These are phyloP conservation scores for Aspergillus pseudoviridinutans DNA, from an alignment of 2,329 filamentous ascomycete genomes.

Conservation along the genomic window DNA sequence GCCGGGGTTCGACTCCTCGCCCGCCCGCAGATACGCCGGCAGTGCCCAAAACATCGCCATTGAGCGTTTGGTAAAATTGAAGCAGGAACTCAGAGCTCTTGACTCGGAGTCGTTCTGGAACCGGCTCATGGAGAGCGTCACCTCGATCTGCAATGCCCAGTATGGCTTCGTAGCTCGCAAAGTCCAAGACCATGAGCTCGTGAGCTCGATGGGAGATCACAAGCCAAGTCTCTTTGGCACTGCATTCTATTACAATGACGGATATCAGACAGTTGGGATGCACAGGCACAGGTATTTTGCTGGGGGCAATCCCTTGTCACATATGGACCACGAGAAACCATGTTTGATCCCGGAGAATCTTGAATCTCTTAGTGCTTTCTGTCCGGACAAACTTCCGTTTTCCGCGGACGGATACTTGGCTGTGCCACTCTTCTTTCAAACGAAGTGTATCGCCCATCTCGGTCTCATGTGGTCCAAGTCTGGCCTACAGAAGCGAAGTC, in stretches of 20 bases:
- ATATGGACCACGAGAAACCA: conserved; percentile 69
- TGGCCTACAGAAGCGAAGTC: conserved; percentile 51
- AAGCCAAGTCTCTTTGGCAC: conserved; percentile 62
- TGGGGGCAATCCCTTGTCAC: conserved; percentile 61
- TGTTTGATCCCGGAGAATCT: conserved; percentile 63
- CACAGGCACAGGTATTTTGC: conserved; percentile 61
- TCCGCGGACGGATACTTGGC: conserved; percentile 64
- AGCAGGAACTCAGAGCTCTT: conserved; percentile 50
- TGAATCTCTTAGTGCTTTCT: conserved; percentile 57
- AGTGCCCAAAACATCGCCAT: conserved; percentile 57
- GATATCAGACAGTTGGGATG: conserved; percentile 49
- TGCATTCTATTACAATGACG: conserved; percentile 64
- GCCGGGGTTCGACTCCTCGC: conserved; percentile 19
- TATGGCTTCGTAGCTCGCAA: conserved; percentile 66
- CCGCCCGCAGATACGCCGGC: conserved; percentile 33
- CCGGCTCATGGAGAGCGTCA: conserved; percentile 60
- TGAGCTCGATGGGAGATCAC: conserved; percentile 57
- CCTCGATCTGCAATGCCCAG: conserved; percentile 60
- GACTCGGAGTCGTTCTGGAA: conserved; percentile 61
- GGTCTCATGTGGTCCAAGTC: conserved; percentile 68
- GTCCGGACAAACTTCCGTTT: conserved; percentile 55
- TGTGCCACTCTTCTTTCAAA: conserved; percentile 61
- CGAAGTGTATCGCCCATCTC: conserved; percentile 66
- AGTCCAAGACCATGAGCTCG: conserved; percentile 57
- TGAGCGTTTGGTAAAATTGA: conserved; percentile 58